Conservation (phyloP, 192 early-diverging fungal genomes). For the Coemansia sp. region DNA sequence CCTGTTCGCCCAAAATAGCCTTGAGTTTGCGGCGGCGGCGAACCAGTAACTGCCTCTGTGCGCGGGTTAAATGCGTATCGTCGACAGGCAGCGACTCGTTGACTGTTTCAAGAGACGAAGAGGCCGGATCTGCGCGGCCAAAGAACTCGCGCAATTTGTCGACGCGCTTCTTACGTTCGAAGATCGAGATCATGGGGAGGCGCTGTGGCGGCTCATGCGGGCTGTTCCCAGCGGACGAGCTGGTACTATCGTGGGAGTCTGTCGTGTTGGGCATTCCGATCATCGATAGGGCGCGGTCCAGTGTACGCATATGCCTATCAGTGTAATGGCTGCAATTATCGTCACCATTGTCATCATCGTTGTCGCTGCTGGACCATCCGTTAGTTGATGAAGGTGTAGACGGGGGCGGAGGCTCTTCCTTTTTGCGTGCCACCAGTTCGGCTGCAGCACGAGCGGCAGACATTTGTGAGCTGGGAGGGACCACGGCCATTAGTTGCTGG, state of each 20-base stretch:
- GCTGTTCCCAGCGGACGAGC: constrained; percentile 7
- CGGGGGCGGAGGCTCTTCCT: constrained; percentile 1
- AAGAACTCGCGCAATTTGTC: constrained; percentile 60
- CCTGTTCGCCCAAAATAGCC: constrained; percentile 61
- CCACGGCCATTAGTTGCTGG: constrained; percentile 55
- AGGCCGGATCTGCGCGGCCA: constrained; percentile 26
- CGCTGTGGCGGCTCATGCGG: neutral
- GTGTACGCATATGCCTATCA: constrained; percentile 26
- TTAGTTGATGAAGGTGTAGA: neutral
- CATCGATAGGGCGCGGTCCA: constrained; percentile 52
- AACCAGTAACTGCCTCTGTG: constrained; percentile 60
- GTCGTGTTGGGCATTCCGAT: constrained; percentile 37
- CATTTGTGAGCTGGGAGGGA: constrained; percentile 50
- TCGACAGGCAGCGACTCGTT: neutral
- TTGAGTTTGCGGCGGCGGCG: constrained; percentile 63
- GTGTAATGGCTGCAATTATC: neutral
- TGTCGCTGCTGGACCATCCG: constrained; percentile 33
- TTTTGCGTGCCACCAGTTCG: constrained; percentile 44
- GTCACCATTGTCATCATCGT: constrained; percentile 12
- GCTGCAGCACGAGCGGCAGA: constrained; percentile 40
- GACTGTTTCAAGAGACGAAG: neutral
- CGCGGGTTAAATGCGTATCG: constrained; percentile 41
- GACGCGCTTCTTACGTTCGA: constrained; percentile 45
- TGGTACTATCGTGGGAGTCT: constrained; percentile 34
- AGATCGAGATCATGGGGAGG: constrained; percentile 12